Conservation (phyloP, 371 early-diverging fungal species). For the Cladochytrium tenue region DNA sequence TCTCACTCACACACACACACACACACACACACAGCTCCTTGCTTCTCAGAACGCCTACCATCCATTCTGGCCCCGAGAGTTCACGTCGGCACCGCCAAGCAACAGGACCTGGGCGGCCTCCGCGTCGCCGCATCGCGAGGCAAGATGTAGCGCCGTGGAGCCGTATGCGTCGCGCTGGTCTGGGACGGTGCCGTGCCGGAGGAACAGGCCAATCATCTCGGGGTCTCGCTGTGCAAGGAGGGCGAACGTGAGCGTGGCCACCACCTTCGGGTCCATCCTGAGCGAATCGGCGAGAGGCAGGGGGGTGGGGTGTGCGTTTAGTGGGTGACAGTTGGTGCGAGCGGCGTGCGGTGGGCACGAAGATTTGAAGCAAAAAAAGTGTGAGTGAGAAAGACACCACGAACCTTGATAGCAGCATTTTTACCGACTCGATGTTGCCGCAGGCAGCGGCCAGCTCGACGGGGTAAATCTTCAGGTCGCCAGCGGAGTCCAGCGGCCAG, state of each 20-base stretch:
- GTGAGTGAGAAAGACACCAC: too few species aligned
- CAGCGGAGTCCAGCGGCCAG: neutral
- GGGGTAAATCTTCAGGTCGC: constrained; percentile 20
- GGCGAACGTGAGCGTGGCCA: constrained; percentile 24
- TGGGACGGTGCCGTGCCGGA: constrained; percentile 28
- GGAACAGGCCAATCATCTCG: constrained; percentile 24
- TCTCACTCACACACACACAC: too few species aligned
- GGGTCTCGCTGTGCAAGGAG: constrained; percentile 35
- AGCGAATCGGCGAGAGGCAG: neutral
- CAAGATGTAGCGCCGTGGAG: constrained; percentile 37
- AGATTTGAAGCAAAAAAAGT: too few species aligned
- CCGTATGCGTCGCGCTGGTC: constrained; percentile 32
- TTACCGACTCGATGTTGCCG: constrained; percentile 28
- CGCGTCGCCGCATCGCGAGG: constrained; percentile 35
- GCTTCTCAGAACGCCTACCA: constrained; percentile 28
- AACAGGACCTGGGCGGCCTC: constrained; percentile 31
- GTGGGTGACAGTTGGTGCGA: neutral
- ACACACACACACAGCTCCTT: neutral
- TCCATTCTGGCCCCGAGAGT: constrained; percentile 33
- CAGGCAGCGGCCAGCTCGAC: constrained; percentile 39
- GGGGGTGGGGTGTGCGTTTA: neutral
- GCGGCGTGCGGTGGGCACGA: too few species aligned
- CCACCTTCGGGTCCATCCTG: constrained; percentile 29
- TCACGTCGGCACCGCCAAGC: constrained; percentile 27
- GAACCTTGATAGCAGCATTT: constrained; percentile 30